phyloP scores from a whole-genome alignment of 495 filamentous ascomycete species.

The Pseudevernia furfuracea region DNA sequence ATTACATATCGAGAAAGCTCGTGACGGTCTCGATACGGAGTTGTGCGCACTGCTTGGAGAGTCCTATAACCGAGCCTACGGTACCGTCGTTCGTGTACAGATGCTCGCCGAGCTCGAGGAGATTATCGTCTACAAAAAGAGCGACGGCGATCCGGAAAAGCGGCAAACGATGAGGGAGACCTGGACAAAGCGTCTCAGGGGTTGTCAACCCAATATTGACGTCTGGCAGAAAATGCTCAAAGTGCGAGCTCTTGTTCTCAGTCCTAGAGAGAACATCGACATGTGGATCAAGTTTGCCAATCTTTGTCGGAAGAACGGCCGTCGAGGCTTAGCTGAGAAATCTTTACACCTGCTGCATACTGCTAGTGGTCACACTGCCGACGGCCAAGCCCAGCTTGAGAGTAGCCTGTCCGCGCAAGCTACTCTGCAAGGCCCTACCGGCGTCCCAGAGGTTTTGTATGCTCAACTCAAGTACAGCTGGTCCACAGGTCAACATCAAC shows the following conservation, averaged over 20 bases:
- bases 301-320: conserved; percentile 88
- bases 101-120: conserved; percentile 99
- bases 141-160: conserved; percentile 65
- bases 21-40: conserved; percentile 90
- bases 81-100: conserved; percentile 91
- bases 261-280: conserved; percentile 83
- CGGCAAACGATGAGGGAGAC: conserved; percentile 84
- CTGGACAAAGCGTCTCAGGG: conserved; percentile 90
- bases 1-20: conserved; percentile 77
- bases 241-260: conserved; percentile 83
- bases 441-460: conserved; percentile 68
- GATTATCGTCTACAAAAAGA: conserved; percentile 95
- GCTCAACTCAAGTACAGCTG: conserved; percentile 92
- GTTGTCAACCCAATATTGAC: conserved; percentile 94
- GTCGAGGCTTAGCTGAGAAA: conserved; percentile 93
- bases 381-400: conserved; percentile 26
- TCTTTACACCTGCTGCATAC: conserved; percentile 69
- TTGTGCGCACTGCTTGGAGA: conserved; percentile 90
- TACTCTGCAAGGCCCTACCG: conserved; percentile 11
- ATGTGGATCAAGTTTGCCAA: conserved; percentile 99
- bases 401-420: not conserved
- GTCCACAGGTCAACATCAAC: conserved; percentile 63
- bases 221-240: conserved; percentile 98
- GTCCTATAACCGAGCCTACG: conserved; percentile 92
- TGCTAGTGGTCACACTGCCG: conserved; percentile 43